phyloP scores from a whole-genome alignment of 2,329 filamentous ascomycete genomes.

The Microdochium bolleyi region DNA sequence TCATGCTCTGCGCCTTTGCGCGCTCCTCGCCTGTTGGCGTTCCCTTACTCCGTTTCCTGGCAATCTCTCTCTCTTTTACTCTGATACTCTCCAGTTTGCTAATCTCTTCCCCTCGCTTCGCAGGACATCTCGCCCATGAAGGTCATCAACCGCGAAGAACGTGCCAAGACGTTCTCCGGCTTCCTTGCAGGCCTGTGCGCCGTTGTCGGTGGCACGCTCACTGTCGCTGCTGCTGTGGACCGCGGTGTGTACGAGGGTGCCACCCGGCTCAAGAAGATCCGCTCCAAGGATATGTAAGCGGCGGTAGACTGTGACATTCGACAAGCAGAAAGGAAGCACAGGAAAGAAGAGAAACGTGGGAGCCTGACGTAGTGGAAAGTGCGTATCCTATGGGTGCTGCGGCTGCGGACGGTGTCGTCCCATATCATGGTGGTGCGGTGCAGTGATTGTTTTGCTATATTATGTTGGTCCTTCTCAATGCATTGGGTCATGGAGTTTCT shows the following conservation, averaged over 20 bases:
- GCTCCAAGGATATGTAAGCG: slow-evolving; percentile 48
- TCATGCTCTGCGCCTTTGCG: slow-evolving; percentile 12
- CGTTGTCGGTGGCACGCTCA: slow-evolving; percentile 88
- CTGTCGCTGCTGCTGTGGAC: slow-evolving; percentile 89
- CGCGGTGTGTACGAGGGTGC: slow-evolving; percentile 85
- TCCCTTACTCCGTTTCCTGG: too few relatives aligned
- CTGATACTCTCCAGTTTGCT: slow-evolving; percentile 9
- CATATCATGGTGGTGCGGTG: not conserved
- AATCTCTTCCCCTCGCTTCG: not conserved
- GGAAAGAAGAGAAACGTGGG: not conserved
- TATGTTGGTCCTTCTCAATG: not conserved
- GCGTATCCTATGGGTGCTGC: too few relatives aligned
- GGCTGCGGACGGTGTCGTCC: not conserved
- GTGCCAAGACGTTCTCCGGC: slow-evolving; percentile 79
- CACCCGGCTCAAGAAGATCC: slow-evolving; percentile 80
- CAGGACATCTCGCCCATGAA: slow-evolving; percentile 99
- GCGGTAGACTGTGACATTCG: not conserved
- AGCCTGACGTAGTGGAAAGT: too few relatives aligned
- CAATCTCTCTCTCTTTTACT: too few relatives aligned
- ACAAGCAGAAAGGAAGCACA: not conserved
- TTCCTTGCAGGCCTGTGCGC: slow-evolving; percentile 94
- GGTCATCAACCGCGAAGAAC: slow-evolving; percentile 91
- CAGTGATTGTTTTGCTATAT: not conserved
- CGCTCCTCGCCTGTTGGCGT: slow-evolving; percentile 2
- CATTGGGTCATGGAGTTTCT: not conserved